Evolutionary conservation across 1,284 basidiomycete species (phyloP).

Genomic region (Rhizoctonia solani): DNA sequence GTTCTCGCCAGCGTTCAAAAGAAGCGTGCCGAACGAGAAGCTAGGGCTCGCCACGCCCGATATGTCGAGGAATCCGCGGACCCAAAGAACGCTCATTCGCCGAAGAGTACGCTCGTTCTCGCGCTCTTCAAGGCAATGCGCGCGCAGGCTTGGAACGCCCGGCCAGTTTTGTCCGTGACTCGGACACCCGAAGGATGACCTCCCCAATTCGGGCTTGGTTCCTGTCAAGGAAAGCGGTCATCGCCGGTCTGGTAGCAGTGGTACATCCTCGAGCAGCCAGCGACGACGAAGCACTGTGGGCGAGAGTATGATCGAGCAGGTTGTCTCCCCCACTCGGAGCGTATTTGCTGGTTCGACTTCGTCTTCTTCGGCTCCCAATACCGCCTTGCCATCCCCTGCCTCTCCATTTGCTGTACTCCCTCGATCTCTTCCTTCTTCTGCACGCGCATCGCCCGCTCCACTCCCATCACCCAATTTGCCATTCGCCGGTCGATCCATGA

Average conservation of each 20-base stretch:
- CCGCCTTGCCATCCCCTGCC: not conserved
- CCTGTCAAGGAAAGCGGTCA: not conserved
- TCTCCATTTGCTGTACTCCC: not conserved
- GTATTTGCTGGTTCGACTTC: not conserved
- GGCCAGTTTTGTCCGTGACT: slow-evolving; percentile 15
- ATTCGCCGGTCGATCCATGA: not conserved
- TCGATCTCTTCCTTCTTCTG: slow-evolving; percentile 18
- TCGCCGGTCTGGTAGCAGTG: not conserved
- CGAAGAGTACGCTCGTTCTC: slow-evolving; percentile 13
- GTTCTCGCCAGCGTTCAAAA: slow-evolving; percentile 22
- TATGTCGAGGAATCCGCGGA: not conserved
- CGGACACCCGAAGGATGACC: not conserved
- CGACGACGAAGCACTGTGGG: slow-evolving; percentile 12
- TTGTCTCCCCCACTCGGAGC: no score
- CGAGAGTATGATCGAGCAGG: no score
- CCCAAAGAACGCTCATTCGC: slow-evolving; percentile 4
- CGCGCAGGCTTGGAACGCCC: slow-evolving; percentile 18
- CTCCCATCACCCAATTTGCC: not conserved
- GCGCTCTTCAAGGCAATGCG: not conserved
- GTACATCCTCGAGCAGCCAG: not conserved
- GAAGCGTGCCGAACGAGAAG: slow-evolving; percentile 21
- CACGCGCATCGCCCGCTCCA: not conserved
- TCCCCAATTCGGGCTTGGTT: slow-evolving; percentile 1
- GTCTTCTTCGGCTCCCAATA: not conserved
- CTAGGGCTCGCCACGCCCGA: slow-evolving; percentile 1